Evolutionary conservation across 1,139 yeast species (phyloP).

Genomic region (Lodderomyces beijingensis): DNA sequence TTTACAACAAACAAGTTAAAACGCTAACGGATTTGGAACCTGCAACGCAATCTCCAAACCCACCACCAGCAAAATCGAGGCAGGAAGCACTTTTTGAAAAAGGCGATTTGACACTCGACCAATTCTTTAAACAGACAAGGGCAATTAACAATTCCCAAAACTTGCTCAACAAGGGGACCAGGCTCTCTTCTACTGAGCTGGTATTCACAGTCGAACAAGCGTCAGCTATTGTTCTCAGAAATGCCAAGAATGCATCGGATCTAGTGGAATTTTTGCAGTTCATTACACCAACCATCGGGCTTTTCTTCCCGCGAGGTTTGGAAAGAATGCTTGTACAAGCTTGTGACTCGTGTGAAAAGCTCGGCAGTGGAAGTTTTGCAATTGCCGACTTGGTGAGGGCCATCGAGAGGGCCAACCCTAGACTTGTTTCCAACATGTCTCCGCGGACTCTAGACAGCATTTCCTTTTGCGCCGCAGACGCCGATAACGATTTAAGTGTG

Average conservation of each 20-base stretch:
- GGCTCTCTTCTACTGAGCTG: slow-evolving; percentile 12
- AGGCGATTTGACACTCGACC: slow-evolving; percentile 6
- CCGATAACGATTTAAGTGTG: slow-evolving; percentile 18
- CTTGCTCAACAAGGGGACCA: slow-evolving; percentile 14
- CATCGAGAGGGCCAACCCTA: slow-evolving; percentile 9
- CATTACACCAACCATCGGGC: slow-evolving; percentile 14
- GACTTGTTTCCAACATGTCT: slow-evolving; percentile 16
- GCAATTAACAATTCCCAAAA: slow-evolving; percentile 18
- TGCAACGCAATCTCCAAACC: too few relatives aligned
- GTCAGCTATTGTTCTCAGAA: slow-evolving; percentile 1
- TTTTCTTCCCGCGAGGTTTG: slow-evolving; percentile 19
- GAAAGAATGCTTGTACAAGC: slow-evolving; percentile 14
- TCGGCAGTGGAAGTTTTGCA: not conserved
- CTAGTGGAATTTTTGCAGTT: slow-evolving; percentile 15
- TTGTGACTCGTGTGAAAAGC: not conserved
- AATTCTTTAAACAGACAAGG: slow-evolving; percentile 16
- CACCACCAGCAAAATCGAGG: too few relatives aligned
- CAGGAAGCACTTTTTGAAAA: too few relatives aligned
- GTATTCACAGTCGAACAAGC: slow-evolving; percentile 4
- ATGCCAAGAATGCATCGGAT: not conserved
- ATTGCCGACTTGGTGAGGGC: slow-evolving; percentile 5
- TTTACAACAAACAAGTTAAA: slow-evolving; percentile 21
- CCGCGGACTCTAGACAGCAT: slow-evolving; percentile 24
- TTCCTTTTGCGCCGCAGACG: slow-evolving; percentile 21
- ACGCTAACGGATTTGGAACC: slow-evolving; percentile 11